Evolutionary conservation across 2,329 filamentous ascomycete species (phyloP).

Genomic region (Rosellinia necatrix): DNA sequence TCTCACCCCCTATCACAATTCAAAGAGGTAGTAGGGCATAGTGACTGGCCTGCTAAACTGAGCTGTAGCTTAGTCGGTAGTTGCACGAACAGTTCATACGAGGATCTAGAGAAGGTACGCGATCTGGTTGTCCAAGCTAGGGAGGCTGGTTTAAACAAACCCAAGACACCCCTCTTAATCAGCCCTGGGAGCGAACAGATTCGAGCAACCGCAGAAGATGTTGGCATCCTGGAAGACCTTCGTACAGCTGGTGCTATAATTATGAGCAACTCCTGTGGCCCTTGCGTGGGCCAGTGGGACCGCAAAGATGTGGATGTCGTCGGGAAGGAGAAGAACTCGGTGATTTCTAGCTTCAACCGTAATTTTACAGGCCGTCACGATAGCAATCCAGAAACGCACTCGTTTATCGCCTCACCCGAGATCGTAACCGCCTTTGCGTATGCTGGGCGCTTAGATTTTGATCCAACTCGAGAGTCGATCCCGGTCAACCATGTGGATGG

Average conservation of each 20-base stretch:
- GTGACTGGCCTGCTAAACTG: constrained; percentile 94
- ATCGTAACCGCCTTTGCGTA: constrained; percentile 85
- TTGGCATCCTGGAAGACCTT: constrained; percentile 90
- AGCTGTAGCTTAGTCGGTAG: constrained; percentile 97
- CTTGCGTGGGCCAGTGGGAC: constrained; percentile 96
- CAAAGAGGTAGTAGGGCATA: constrained; percentile 88
- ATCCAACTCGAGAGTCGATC: no score
- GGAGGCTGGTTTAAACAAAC: constrained; percentile 89
- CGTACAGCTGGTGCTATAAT: constrained; percentile 96
- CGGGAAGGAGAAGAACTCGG: constrained; percentile 96
- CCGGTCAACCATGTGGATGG: no score
- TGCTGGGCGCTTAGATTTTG: constrained; percentile 85
- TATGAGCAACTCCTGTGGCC: constrained; percentile 92
- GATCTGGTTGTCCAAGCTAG: constrained; percentile 91
- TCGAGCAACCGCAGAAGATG: constrained; percentile 86
- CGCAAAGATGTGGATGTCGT: constrained; percentile 88
- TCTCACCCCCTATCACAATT: constrained; percentile 98
- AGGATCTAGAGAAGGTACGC: constrained; percentile 92
- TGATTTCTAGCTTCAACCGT: constrained; percentile 98
- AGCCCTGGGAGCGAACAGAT: constrained; percentile 98
- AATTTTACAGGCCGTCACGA: constrained; percentile 99
- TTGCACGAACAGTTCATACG: constrained; percentile 88
- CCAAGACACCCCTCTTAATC: constrained; percentile 90
- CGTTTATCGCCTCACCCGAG: constrained; percentile 90
- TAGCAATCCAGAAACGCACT: constrained; percentile 91